Base-by-base conservation (phyloP, 108 stramenopile species). In the Phaeodactylum tricornutum region DNA sequence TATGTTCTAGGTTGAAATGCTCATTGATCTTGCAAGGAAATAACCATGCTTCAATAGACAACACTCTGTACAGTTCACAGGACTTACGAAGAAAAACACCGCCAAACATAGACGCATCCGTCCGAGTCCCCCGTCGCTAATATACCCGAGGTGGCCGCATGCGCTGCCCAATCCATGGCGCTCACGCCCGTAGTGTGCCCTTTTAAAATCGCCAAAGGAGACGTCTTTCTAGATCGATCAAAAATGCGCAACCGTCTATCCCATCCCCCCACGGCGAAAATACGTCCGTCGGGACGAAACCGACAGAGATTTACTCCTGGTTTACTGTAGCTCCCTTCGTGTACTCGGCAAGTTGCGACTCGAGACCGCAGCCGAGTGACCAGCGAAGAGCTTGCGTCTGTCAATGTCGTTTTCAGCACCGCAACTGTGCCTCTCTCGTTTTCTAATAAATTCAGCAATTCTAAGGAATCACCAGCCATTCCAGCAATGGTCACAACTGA, bases 191-290 rank as follows among this genome's bases (percentile, higher is more conserved):
- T 67, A 16, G 31, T 57, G 35, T 74, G 79, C 20, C 74, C 74
- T 17, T 63, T 69, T 23, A 88, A 44, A 8, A 88, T 51, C 1
- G 79, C 87, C 66, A 84, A 57, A 2, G 78, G 77, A n/a, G 29
- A 25, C 17, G 69, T 62, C 25, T 61, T 49, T 15, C 55, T 53
- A 9, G 65, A 50, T 34, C 87, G 44, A 48, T 73, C 69, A 53
- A 79, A 84, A 20, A 90, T 42, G 12, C 88, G 77, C 21, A 79
- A 54, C 17, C 88, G 63, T 29, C 65, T 44, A 63, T 90, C 88
- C 88, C 88, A 90, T 14, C 88, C 88, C 40, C 84, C 88, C 7
- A 83, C 81, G 1, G 81, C 88, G 62, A 79, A 83, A 1, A 85
- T 26, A 8, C 81, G 72, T 27, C 74, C 81, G 59, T 82, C 87